These are phyloP conservation scores for Brassica rapa DNA, from an alignment of 345 rosid genomes.

Conservation along the genomic window DNA sequence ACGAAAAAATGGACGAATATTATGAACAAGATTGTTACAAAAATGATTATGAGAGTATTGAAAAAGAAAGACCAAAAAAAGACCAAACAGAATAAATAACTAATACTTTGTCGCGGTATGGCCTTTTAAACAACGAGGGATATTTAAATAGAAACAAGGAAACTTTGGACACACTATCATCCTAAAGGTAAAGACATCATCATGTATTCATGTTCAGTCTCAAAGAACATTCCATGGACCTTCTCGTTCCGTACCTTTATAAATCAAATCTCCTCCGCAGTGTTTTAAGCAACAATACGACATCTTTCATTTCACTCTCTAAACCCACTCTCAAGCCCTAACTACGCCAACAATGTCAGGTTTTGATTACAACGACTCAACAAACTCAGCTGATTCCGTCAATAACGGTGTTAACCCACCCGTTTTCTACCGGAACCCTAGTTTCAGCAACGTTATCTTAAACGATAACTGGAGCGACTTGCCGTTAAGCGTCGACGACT, in stretches of 20 bases:
- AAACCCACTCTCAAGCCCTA: too few relatives aligned
- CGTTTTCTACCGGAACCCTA: conserved; percentile 29
- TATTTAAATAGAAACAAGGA: not conserved
- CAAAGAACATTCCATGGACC: not conserved
- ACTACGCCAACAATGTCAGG: conserved; percentile 18
- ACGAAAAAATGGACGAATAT: too few relatives aligned
- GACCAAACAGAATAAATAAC: not conserved
- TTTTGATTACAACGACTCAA: conserved; percentile 31
- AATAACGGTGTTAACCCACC: conserved; percentile 28
- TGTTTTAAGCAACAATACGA: not conserved
- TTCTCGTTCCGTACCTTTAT: not conserved
- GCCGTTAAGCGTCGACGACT: conserved; percentile 59
- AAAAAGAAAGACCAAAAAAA: not conserved
- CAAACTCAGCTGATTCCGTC: conserved; percentile 14
- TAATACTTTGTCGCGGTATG: too few relatives aligned
- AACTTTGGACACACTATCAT: not conserved
- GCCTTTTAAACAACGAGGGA: not conserved
- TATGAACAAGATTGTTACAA: too few relatives aligned
- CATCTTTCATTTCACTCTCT: too few relatives aligned
- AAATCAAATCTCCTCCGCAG: not conserved
- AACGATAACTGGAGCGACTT: conserved; percentile 51
- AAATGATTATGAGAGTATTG: not conserved
- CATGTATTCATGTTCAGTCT: not conserved
- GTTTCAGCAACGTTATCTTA: conserved; percentile 42
- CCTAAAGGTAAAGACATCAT: not conserved